A percentile compares a stretch with the other conserved stretches of the same genome.
phyloP scores from a whole-genome alignment of 495 filamentous ascomycete genomes.

The Penicillium bialowiezense region DNA sequence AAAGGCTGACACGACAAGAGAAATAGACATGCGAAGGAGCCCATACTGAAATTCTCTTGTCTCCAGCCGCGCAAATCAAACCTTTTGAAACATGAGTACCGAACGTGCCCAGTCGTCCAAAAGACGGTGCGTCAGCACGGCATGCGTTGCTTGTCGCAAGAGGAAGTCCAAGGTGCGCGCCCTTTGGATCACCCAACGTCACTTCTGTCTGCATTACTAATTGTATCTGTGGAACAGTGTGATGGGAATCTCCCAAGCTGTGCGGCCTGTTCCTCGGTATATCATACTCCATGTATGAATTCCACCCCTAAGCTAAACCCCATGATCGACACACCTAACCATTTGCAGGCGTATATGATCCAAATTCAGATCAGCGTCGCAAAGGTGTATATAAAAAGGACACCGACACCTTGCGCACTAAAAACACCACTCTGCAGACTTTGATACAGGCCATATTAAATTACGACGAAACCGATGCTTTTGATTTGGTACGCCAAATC shows the following conservation, averaged over 20 bases:
- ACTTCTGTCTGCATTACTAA: constrained; percentile 19
- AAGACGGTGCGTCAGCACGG: constrained; percentile 87
- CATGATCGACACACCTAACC: neutral
- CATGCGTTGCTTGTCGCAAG: constrained; percentile 87
- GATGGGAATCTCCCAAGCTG: constrained; percentile 92
- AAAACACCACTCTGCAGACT: constrained; percentile 84
- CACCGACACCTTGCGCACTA: constrained; percentile 82
- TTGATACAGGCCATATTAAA: constrained; percentile 92
- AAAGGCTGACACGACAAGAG: constrained; percentile 30
- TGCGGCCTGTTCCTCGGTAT: constrained; percentile 92
- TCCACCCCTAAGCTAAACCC: neutral
- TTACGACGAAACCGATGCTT: constrained; percentile 73
- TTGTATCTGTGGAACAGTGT: constrained; percentile 51
- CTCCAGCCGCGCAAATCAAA: constrained; percentile 11
- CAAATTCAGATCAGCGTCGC: constrained; percentile 89
- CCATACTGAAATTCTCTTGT: constrained; percentile 12
- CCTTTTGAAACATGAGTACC: constrained; percentile 24
- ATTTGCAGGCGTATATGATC: constrained; percentile 74
- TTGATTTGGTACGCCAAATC: constrained; percentile 78
- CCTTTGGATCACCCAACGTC: no score
- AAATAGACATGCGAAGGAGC: constrained; percentile 19
- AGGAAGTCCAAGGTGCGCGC: constrained; percentile 74
- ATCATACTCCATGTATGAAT: constrained; percentile 66
- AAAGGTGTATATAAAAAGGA: constrained; percentile 98
- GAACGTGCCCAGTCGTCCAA: constrained; percentile 52